phyloP scores from a whole-genome alignment of 2,329 filamentous ascomycete species.

The Paraphaeosphaeria sporulosa region DNA sequence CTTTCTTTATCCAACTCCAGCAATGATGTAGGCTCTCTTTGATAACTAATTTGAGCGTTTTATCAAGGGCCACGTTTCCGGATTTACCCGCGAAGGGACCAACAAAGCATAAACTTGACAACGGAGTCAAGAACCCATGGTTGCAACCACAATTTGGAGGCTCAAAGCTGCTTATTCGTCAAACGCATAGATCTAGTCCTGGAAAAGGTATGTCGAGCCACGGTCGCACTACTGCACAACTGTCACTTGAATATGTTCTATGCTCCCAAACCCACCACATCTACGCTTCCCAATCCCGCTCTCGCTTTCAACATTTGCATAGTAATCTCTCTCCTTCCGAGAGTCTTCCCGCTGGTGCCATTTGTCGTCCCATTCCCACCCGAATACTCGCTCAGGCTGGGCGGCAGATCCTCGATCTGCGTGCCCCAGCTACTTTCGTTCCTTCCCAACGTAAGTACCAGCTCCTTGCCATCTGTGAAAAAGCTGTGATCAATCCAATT shows the following conservation, averaged over 20 bases:
- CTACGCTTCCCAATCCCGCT: slow-evolving; percentile 6
- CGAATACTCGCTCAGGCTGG: slow-evolving; percentile 42
- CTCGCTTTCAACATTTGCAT: slow-evolving; percentile 5
- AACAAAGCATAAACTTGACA: neutral
- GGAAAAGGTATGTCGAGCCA: neutral
- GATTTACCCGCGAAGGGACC: neutral
- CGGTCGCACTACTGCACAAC: neutral
- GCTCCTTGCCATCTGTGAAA: slow-evolving; percentile 51
- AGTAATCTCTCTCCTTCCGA: slow-evolving; percentile 2
- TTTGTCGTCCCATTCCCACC: slow-evolving; percentile 24
- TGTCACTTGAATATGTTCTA: neutral
- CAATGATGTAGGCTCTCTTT: neutral
- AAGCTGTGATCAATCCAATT: slow-evolving; percentile 54
- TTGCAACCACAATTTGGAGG: neutral
- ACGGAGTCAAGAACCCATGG: neutral
- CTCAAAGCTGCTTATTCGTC: neutral
- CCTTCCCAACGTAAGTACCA: slow-evolving; percentile 51
- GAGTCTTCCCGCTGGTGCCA: slow-evolving; percentile 8
- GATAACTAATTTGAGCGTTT: neutral
- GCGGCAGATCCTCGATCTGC: slow-evolving; percentile 50
- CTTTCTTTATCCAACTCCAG: neutral
- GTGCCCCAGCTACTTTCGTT: slow-evolving; percentile 55
- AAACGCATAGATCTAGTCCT: neutral
- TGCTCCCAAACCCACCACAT: neutral
- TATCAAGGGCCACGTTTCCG: too few species aligned